Conservation (phyloP, 768 basidiomycete genomes). For the Phylloporus sp. region DNA sequence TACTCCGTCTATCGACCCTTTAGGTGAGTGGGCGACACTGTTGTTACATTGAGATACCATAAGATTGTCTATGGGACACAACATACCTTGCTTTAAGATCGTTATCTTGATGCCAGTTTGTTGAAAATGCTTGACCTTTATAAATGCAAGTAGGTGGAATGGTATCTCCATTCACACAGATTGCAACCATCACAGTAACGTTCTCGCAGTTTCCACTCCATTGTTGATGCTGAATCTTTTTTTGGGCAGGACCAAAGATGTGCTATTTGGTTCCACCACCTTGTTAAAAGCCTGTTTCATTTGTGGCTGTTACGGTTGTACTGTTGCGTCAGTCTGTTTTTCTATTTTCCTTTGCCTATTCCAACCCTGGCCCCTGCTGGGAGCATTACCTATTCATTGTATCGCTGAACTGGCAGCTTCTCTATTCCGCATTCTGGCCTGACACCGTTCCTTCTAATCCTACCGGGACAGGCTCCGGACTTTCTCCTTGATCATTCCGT, state of each 20-base stretch:
- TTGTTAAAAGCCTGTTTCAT: slow-evolving; percentile 17
- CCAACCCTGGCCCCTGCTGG: no score
- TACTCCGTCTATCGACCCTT: slow-evolving; percentile 29
- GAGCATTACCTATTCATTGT: no score
- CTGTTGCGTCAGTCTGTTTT: no score
- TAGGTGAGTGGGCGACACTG: slow-evolving; percentile 11
- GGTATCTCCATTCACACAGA: slow-evolving; percentile 38
- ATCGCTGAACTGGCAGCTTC: no score
- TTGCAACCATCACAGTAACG: slow-evolving; percentile 33
- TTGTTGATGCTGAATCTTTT: slow-evolving; percentile 18
- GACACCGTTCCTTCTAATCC: no score
- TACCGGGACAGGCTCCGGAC: no score
- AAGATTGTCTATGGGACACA: background rate
- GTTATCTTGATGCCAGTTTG: slow-evolving; percentile 20
- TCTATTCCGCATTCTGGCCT: no score
- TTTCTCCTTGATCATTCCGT: no score
- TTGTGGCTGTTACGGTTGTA: no score
- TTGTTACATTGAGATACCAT: background rate
- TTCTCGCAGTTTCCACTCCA: slow-evolving; percentile 18
- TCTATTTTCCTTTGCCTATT: no score
- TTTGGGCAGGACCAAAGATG: slow-evolving; percentile 2
- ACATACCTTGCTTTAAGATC: slow-evolving; percentile 17
- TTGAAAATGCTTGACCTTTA: slow-evolving; percentile 22
- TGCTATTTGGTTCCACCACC: background rate
- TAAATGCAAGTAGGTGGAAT: slow-evolving; percentile 34